These are phyloP conservation scores for Cyathus olla DNA, from an alignment of 1,284 basidiomycete species.

Conservation along the genomic window DNA sequence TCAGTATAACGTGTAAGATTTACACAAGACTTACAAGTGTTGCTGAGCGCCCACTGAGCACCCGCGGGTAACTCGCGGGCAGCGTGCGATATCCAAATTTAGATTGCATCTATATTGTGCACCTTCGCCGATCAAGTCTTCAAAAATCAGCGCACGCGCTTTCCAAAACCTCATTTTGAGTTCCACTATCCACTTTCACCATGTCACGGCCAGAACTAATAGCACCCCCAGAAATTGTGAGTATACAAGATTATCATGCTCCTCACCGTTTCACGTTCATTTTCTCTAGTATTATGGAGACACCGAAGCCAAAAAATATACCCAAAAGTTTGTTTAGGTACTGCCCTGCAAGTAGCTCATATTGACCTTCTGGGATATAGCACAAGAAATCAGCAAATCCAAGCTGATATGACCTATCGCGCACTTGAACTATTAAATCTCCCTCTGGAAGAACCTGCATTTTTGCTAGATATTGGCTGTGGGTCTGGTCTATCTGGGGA, in stretches of 20 bases:
- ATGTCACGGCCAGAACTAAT: constrained; percentile 98
- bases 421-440: constrained; percentile 93
- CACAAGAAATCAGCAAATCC: constrained; percentile 96
- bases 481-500: constrained; percentile 99
- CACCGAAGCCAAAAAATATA: constrained; percentile 96
- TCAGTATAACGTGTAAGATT: too few species aligned
- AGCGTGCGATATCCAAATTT: too few species aligned
- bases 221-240: constrained; percentile 96
- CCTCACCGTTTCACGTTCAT: neutral
- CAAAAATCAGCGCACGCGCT: too few species aligned
- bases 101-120: too few species aligned
- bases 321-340: constrained; percentile 79
- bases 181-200: neutral
- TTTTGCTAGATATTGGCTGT: constrained; percentile 96
- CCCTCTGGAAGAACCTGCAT: constrained; percentile 81
- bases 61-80: too few species aligned
- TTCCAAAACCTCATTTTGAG: too few species aligned
- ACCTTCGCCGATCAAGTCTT: too few species aligned
- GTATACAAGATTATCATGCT: constrained; percentile 34
- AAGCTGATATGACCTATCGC: constrained; percentile 98
- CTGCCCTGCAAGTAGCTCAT: neutral
- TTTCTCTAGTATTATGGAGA: constrained; percentile 93
- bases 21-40: too few species aligned
- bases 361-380: constrained; percentile 49
- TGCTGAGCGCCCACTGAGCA: too few species aligned